Percentiles rank a stretch among this genome's conserved stretches.
Conservation (phyloP, 345 rosid genomes). For the Populus pruinosa region DNA sequence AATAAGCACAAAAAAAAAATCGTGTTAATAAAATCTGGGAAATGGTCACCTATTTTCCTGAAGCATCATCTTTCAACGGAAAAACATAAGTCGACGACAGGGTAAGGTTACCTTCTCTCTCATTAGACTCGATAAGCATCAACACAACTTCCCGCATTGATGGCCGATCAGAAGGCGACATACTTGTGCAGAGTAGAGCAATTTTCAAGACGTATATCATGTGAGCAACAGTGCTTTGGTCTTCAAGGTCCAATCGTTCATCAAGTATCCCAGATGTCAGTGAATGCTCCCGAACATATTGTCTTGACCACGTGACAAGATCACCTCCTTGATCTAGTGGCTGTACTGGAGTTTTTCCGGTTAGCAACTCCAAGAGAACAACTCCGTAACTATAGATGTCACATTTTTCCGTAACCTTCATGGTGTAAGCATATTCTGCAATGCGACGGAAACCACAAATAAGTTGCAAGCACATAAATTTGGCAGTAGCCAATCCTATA, state of each 20-base stretch:
- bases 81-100: conserved; percentile 10
- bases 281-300: conserved; percentile 22
- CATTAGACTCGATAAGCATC: conserved; percentile 34
- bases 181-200: conserved; percentile 32
- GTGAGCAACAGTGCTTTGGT: conserved; percentile 18
- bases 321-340: conserved; percentile 29
- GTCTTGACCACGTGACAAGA: conserved; percentile 22
- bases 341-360: conserved; percentile 28
- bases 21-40: conserved; percentile 11
- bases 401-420: conserved; percentile 31
- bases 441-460: neutral
- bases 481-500: neutral
- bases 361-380: conserved; percentile 33
- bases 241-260: conserved; percentile 23
- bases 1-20: conserved; percentile 15
- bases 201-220: conserved; percentile 27
- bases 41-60: conserved; percentile 14
- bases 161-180: conserved; percentile 29
- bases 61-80: conserved; percentile 23
- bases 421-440: conserved; percentile 30
- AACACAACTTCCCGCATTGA: conserved; percentile 35
- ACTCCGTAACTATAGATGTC: conserved; percentile 33
- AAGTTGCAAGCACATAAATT: neutral
- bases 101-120: conserved; percentile 13
- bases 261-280: conserved; percentile 25